These are phyloP conservation scores for Venturia asperata DNA, from an alignment of 2,329 filamentous ascomycete species.

Conservation along the genomic window DNA sequence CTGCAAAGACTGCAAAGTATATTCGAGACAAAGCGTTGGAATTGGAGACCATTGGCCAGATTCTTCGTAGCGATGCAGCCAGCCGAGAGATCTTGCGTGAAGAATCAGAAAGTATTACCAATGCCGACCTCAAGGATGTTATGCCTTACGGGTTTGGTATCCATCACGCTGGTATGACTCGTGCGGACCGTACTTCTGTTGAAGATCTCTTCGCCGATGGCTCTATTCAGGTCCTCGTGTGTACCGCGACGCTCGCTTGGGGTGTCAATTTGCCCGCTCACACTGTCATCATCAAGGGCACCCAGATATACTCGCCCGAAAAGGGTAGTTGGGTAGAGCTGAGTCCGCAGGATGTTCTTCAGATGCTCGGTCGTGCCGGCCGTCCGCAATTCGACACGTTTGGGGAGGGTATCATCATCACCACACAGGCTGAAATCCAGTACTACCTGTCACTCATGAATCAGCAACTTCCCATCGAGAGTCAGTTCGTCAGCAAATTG, in stretches of 20 bases:
- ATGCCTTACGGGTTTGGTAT: slow-evolving; percentile 96
- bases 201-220: slow-evolving; percentile 91
- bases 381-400: slow-evolving; percentile 96
- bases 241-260: slow-evolving; percentile 97
- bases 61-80: slow-evolving; percentile 85
- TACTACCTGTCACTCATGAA: slow-evolving; percentile 97
- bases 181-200: slow-evolving; percentile 89
- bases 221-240: slow-evolving; percentile 89
- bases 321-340: slow-evolving; percentile 98
- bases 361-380: slow-evolving; percentile 97
- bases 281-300: slow-evolving; percentile 98
- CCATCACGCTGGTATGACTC: slow-evolving; percentile 94
- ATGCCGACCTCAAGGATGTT: slow-evolving; percentile 85
- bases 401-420: slow-evolving; percentile 98
- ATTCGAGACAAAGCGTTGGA: slow-evolving; percentile 97
- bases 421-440: slow-evolving; percentile 86
- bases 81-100: slow-evolving; percentile 82
- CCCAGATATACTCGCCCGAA: slow-evolving; percentile 94
- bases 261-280: slow-evolving; percentile 97
- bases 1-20: slow-evolving; percentile 92
- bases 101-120: slow-evolving; percentile 73
- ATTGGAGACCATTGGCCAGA: slow-evolving; percentile 92
- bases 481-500: slow-evolving; percentile 85
- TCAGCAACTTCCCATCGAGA: slow-evolving; percentile 95
- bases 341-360: slow-evolving; percentile 92